phyloP scores from a whole-genome alignment of 768 basidiomycete genomes.

The Collybia sordida region DNA sequence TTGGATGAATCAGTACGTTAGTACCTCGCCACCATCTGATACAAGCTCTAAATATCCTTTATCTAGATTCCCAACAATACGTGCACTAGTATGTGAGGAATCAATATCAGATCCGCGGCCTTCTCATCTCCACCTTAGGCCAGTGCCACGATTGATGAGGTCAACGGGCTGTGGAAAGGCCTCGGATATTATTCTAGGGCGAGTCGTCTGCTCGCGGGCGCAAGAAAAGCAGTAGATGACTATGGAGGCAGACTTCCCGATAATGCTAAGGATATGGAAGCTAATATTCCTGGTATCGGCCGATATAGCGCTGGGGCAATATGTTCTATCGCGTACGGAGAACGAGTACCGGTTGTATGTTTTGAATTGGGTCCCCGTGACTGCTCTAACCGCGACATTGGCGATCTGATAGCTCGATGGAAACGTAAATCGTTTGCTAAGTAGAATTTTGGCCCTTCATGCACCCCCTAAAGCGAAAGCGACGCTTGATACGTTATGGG shows the following conservation, averaged over 20 bases:
- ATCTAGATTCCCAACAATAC: slow-evolving; percentile 77
- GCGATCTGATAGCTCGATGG: slow-evolving; percentile 69
- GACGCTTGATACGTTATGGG: slow-evolving; percentile 83
- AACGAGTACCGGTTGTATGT: slow-evolving; percentile 81
- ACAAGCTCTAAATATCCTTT: slow-evolving; percentile 8
- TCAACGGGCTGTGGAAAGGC: slow-evolving; percentile 90
- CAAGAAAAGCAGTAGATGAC: slow-evolving; percentile 71
- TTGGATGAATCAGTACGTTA: slow-evolving; percentile 78
- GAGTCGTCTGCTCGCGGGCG: slow-evolving; percentile 78
- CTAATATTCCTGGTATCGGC: slow-evolving; percentile 83
- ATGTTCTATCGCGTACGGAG: slow-evolving; percentile 85
- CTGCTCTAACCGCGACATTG: slow-evolving; percentile 3
- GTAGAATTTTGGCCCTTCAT: slow-evolving; percentile 80
- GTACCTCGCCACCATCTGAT: neutral
- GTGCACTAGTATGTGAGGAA: slow-evolving; percentile 56
- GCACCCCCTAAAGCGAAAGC: slow-evolving; percentile 78
- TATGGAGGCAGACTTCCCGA: slow-evolving; percentile 72
- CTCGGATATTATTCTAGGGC: slow-evolving; percentile 90
- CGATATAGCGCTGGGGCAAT: slow-evolving; percentile 87
- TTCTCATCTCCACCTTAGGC: slow-evolving; percentile 42
- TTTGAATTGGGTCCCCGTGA: neutral
- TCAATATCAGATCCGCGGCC: neutral
- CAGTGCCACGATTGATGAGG: slow-evolving; percentile 71
- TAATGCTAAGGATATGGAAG: slow-evolving; percentile 79
- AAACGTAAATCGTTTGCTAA: slow-evolving; percentile 84